Evolutionary conservation across 2,329 filamentous ascomycete genomes (phyloP).

Genomic region (Calonectria fujianensis): DNA sequence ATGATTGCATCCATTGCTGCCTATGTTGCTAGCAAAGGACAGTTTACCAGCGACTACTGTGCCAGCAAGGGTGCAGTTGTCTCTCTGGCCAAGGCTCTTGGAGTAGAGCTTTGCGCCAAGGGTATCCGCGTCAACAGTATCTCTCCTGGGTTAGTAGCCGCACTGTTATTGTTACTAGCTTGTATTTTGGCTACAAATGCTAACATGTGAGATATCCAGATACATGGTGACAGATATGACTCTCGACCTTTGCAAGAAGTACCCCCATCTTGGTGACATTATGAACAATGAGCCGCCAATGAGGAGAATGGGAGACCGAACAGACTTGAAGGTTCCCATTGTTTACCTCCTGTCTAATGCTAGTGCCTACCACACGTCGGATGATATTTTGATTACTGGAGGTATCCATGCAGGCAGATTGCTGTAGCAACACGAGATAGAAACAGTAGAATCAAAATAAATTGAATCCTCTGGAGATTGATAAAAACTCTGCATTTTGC

Average conservation of each 20-base stretch:
- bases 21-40: constrained; percentile 56
- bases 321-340: constrained; percentile 63
- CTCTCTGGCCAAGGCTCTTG: constrained; percentile 64
- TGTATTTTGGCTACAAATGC: not conserved
- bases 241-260: constrained; percentile 52
- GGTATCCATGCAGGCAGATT: constrained; percentile 58
- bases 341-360: constrained; percentile 65
- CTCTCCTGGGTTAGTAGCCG: constrained; percentile 57
- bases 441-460: constrained; percentile 2
- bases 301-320: constrained; percentile 60
- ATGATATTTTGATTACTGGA: constrained; percentile 62
- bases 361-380: constrained; percentile 63
- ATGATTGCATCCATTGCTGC: constrained; percentile 60
- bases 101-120: constrained; percentile 58
- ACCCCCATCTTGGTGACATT: constrained; percentile 57
- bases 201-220: constrained; percentile 39
- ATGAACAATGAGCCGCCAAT: constrained; percentile 64
- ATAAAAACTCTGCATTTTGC: not conserved
- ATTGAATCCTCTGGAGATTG: not conserved
- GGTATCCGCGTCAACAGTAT: constrained; percentile 59
- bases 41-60: constrained; percentile 63
- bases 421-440: constrained; percentile 14
- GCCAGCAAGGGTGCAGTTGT: constrained; percentile 68
- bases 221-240: constrained; percentile 61
- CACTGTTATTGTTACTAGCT: too few species aligned